A percentile compares a stretch with the other conserved stretches of the same genome.
These are phyloP conservation scores for Arctostaphylos glauca DNA, from an alignment of 148 eudicot genomes.

Conservation along the genomic window DNA sequence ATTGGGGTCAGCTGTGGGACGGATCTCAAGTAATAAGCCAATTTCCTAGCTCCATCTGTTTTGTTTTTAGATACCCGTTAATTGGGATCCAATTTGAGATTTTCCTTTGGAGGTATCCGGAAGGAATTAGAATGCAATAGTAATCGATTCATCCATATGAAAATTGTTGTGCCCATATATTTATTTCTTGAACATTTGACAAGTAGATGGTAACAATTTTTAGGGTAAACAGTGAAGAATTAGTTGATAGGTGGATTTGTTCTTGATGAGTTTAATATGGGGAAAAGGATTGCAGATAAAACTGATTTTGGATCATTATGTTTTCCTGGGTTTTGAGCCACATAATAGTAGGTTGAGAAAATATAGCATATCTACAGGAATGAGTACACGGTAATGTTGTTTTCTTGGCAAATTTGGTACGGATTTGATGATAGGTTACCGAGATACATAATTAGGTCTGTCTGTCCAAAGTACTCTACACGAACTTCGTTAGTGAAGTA, in stretches of 20 bases:
- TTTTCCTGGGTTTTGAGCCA: background rate
- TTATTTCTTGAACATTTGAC: background rate
- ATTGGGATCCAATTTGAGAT: too few relatives aligned
- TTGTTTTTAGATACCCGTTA: background rate
- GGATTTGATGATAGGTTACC: background rate
- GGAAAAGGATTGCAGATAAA: background rate
- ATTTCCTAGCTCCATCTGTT: background rate
- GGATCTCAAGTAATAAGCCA: constrained; percentile 77
- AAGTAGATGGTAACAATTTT: background rate
- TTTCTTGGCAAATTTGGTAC: background rate
- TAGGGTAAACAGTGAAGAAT: background rate
- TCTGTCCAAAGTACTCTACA: background rate
- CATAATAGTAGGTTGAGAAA: background rate
- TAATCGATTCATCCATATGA: too few relatives aligned
- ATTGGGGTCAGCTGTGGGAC: constrained; percentile 99
- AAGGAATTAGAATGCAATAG: too few relatives aligned
- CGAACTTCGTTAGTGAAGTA: background rate
- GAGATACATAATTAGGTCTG: background rate
- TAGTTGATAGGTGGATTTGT: background rate
- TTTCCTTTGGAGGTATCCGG: too few relatives aligned
- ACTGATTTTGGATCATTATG: background rate
- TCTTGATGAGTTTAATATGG: background rate
- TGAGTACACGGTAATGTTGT: background rate
- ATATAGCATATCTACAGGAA: background rate
- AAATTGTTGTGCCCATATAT: background rate